Percentiles rank a stretch among this genome's conserved stretches.
Conservation (phyloP, 2,329 filamentous ascomycete species). For the Microcyclosporella mali region DNA sequence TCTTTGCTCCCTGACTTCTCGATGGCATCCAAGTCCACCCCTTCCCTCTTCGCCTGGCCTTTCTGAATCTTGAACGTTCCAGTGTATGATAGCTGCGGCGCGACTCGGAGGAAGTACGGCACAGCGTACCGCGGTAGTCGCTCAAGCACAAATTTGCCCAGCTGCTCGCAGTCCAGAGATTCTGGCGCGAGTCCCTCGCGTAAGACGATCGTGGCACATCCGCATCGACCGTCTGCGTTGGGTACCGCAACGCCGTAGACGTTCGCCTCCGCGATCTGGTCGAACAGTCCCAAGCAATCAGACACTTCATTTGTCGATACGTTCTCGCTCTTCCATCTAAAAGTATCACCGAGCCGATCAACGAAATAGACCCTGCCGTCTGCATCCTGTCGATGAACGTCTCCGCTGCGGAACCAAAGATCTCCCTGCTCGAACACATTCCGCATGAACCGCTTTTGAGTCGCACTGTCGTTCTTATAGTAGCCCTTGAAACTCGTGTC, state of each 20-base stretch:
- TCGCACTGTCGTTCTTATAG: constrained; percentile 65
- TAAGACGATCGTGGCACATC: constrained; percentile 65
- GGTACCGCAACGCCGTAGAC: constrained; percentile 79
- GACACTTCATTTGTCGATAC: constrained; percentile 57
- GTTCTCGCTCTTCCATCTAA: constrained; percentile 64
- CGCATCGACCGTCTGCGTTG: constrained; percentile 74
- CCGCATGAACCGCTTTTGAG: constrained; percentile 64
- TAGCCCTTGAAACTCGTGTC: constrained; percentile 70
- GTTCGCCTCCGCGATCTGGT: constrained; percentile 66
- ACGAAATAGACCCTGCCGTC: constrained; percentile 73
- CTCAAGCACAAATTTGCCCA: constrained; percentile 54
- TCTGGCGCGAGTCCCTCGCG: constrained; percentile 46
- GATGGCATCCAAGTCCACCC: constrained; percentile 58
- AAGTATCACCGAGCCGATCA: constrained; percentile 70
- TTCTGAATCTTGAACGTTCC: constrained; percentile 90
- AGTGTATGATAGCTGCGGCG: constrained; percentile 58
- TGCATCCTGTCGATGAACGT: constrained; percentile 62
- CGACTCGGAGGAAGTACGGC: constrained; percentile 69
- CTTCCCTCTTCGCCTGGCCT: constrained; percentile 60
- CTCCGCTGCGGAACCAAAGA: constrained; percentile 74
- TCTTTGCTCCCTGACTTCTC: constrained; percentile 44
- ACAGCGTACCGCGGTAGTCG: constrained; percentile 66
- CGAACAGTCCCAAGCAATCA: constrained; percentile 61
- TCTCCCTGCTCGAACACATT: constrained; percentile 70
- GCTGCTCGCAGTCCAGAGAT: constrained; percentile 46